Evolutionary conservation across 352 stramenopile species (phyloP), one percentile per base, ranked within the genome.

Genomic region (Phytopythium kandeliae): DNA sequence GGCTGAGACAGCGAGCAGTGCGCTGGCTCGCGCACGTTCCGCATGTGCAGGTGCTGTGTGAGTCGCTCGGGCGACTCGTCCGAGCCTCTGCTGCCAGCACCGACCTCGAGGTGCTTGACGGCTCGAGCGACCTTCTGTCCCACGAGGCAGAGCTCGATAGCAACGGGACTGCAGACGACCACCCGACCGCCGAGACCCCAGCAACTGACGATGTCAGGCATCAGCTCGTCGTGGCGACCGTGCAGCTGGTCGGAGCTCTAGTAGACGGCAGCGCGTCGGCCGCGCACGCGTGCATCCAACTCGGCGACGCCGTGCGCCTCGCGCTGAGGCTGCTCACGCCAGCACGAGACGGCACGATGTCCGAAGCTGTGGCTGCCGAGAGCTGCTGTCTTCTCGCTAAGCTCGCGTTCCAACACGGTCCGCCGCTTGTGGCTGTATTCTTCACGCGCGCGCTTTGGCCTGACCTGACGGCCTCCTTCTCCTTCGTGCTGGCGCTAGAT

Each of bases 351-450:
- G 60, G 80, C 36, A 41, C 58, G 31, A 46, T 62, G 12, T 6
- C 28, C 9, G 45, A 51, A 28, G 7, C 30, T 31, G 54, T 84
- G 26, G 61, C 69, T 19, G 67, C 60, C 11, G 73, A 85, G 53
- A 74, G 71, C 40, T 76, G 66, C 54, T 78, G 79, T 28, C 51
- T 85, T 28, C 63, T 87, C n/a, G 62, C 69, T 7, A 56, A 74
- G 7, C 85, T 73, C 54, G 75, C 76, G 1, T 77, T 75, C 60
- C 60, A 81, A 24, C 74, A 84, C 60, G 67, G 76, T 87, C 34
- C 50, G 71, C 71, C n/a, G 9, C 31, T 11, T 45, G 10, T 31
- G 4, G 34, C n/a, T n/a, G n/a, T n/a, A n/a, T 49, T 30, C 16
- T 36, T 22, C 12, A 12, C 1, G 41, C 22, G 41, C 21, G n/a